Evolutionary conservation across 495 filamentous ascomycete genomes (phyloP), one percentile per base, ranked within the genome.

Genomic region (Hapsidospora chrysogenum): DNA sequence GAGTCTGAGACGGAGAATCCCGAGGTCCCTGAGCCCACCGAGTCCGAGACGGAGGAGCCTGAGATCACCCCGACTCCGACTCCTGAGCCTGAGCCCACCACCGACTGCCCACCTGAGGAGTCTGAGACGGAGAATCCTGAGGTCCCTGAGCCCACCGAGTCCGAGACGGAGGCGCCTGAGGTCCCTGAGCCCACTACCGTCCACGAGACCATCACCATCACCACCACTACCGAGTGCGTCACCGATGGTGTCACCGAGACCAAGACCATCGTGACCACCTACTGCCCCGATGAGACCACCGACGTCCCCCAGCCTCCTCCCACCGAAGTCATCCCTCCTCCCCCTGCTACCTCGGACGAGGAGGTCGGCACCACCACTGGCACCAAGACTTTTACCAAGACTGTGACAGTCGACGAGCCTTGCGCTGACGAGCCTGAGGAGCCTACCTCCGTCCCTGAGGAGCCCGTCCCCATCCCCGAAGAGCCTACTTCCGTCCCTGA

Each of bases 201-300:
- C n/a, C 23, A 14, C 29, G 31, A 19, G 11, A 38, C 36, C 14
- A 31, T 23, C 4, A 72, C 69, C 18, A 56, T 70, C 3, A 70
- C 60, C 41, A 55, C 57, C 10, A 75, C 68, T 4, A 63, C 57
- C 33, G 49, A 59, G 39, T 47, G 65, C 36, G 69, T 66, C 0
- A 57, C 30, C 11, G 23, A 26, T 26, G 23, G 6, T 26, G n/a
- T 26, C 8, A 21, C 40, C 15, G 19, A 17, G 20, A 38, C 41
- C 13, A 33, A 22, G 21, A 36, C 44, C 17, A 23, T 33, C 8
- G 37, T 53, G 25, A 58, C 54, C 20, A 74, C 69, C 34, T 70
- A 65, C 17, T 76, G 71, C 7, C 76, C 74, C 28, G 56, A 76
- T 13, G 75, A 63, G 49, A 52, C 60, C 11, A 79, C 74, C 8